Conservation (phyloP, 306 rosid species). For the Crataegus laevigata region DNA sequence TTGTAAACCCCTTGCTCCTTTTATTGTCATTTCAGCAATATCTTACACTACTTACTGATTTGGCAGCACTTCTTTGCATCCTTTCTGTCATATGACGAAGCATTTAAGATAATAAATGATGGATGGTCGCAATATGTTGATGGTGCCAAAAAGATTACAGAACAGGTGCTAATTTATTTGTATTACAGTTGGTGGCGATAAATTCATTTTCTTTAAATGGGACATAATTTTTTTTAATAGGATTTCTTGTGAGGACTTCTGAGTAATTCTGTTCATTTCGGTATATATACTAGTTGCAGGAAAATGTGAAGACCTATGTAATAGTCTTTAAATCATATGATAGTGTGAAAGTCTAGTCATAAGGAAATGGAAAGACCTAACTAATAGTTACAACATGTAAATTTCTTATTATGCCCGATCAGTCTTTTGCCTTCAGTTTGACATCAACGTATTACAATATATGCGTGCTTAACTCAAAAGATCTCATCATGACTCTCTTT, state of each 20-base stretch:
- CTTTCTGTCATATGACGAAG: constrained; percentile 92
- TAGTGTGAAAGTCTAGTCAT: too few relatives aligned
- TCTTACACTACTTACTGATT: constrained; percentile 22
- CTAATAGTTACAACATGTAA: too few relatives aligned
- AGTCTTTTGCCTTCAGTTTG: background rate
- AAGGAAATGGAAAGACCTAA: too few relatives aligned
- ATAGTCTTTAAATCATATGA: background rate
- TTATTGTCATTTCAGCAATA: constrained; percentile 17
- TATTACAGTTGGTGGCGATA: constrained; percentile 4
- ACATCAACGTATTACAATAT: background rate
- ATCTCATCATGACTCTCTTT: background rate
- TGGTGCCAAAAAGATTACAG: constrained; percentile 33
- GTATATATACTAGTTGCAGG: background rate
- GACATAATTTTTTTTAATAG: background rate
- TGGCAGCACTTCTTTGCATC: constrained; percentile 89
- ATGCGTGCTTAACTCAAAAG: background rate
- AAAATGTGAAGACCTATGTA: background rate
- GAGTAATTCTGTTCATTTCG: background rate
- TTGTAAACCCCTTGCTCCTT: constrained; percentile 4
- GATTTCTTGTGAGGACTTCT: background rate
- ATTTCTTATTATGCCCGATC: background rate
- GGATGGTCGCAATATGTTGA: constrained; percentile 58
- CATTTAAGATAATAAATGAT: constrained; percentile 71
- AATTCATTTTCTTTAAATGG: background rate
- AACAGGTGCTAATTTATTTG: constrained; percentile 21